A percentile compares a stretch with the other conserved stretches of the same genome.
Evolutionary conservation across 352 stramenopile species (phyloP).

Genomic region (Paralagenidium karlingii): DNA sequence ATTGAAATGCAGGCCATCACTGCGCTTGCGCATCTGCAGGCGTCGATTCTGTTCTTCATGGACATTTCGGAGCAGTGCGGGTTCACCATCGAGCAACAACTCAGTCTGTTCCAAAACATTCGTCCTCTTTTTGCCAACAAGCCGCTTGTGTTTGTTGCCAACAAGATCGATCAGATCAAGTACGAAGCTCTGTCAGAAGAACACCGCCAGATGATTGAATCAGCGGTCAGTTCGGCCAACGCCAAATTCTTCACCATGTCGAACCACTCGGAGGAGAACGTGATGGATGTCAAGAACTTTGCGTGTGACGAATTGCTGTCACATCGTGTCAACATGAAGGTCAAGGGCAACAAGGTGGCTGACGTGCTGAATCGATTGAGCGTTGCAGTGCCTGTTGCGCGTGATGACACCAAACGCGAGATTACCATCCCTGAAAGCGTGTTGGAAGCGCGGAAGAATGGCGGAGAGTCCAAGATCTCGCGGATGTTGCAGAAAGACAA

Average conservation of each 20-base stretch:
- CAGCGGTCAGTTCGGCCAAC: conserved; percentile 51
- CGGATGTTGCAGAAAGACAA: conserved; percentile 72
- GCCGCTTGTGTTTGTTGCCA: conserved; percentile 96
- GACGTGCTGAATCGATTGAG: conserved; percentile 94
- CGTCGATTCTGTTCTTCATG: conserved; percentile 99
- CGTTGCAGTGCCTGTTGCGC: conserved; percentile 89
- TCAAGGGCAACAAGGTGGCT: conserved; percentile 92
- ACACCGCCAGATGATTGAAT: conserved; percentile 77
- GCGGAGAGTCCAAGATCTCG: conserved; percentile 7
- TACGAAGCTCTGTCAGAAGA: conserved; percentile 82
- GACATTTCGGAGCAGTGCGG: conserved; percentile 99
- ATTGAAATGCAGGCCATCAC: conserved; percentile 99
- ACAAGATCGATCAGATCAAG: conserved; percentile 97
- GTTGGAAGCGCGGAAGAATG: conserved; percentile 54
- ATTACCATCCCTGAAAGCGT: conserved; percentile 91
- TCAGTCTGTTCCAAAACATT: conserved; percentile 96
- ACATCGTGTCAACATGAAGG: conserved; percentile 91
- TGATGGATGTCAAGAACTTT: conserved; percentile 90
- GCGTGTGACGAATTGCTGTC: conserved; percentile 94
- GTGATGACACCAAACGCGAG: conserved; percentile 86
- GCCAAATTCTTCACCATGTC: conserved; percentile 96
- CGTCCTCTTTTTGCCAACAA: conserved; percentile 99
- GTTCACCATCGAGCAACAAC: conserved; percentile 98
- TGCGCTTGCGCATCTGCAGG: conserved; percentile 97
- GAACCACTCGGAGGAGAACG: conserved; percentile 96